Conservation (phyloP, 495 filamentous ascomycete genomes). For the Astrothelium subdiscretum region DNA sequence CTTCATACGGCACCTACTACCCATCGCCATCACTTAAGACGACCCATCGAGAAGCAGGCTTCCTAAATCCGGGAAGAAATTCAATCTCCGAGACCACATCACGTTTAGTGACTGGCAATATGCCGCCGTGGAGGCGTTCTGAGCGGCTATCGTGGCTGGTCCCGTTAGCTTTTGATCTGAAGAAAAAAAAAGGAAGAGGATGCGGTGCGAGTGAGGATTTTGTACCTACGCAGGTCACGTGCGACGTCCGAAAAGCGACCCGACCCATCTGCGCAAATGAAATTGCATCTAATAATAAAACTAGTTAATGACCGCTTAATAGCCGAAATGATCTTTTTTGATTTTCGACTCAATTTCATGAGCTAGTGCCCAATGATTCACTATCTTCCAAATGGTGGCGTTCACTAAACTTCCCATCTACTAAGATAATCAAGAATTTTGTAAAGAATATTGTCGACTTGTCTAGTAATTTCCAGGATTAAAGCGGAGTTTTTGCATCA, state of each 20-base stretch:
- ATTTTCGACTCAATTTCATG: too few relatives aligned
- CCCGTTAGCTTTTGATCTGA: constrained; percentile 21
- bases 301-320: too few relatives aligned
- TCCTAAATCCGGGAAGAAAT: constrained; percentile 16
- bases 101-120: constrained; percentile 22
- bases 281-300: too few relatives aligned
- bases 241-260: background rate
- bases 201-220: background rate
- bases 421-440: too few relatives aligned
- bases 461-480: background rate
- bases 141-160: constrained; percentile 24
- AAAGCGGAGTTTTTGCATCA: background rate
- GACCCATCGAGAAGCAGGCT: constrained; percentile 22
- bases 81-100: constrained; percentile 22
- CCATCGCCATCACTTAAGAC: constrained; percentile 24
- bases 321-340: too few relatives aligned
- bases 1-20: constrained; percentile 17
- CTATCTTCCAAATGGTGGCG: too few relatives aligned
- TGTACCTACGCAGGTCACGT: background rate
- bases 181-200: constrained; percentile 9
- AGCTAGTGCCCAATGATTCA: too few relatives aligned
- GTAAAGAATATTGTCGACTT: too few relatives aligned
- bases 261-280: background rate
- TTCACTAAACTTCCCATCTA: too few relatives aligned
- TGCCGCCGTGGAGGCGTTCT: constrained; percentile 7